Percentiles rank a stretch among this genome's conserved stretches.
Evolutionary conservation across 495 filamentous ascomycete species (phyloP).

Genomic region (Aspergillus homomorphus): DNA sequence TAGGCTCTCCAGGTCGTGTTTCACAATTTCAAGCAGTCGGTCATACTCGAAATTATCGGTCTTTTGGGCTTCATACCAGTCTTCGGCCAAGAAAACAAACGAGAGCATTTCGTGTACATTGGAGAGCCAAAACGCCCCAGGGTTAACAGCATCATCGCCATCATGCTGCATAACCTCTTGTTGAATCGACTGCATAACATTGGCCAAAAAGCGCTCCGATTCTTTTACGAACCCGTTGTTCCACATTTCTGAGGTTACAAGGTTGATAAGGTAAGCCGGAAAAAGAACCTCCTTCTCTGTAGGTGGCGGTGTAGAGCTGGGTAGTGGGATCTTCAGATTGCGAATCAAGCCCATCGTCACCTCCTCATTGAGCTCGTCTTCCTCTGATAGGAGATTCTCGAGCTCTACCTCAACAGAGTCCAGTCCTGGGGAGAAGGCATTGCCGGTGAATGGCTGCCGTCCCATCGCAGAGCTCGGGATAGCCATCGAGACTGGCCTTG

Average conservation of each 20-base stretch:
- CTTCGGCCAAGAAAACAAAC: conserved; percentile 97
- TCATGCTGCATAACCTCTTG: conserved; percentile 99
- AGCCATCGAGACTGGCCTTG: conserved; percentile 92
- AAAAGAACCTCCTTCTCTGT: conserved; percentile 98
- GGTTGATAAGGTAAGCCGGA: conserved; percentile 97
- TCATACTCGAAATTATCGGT: conserved; percentile 99
- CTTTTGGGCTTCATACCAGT: conserved; percentile 99
- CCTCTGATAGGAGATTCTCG: conserved; percentile 88
- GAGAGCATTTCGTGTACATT: conserved; percentile 99
- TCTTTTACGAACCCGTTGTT: conserved; percentile 99
- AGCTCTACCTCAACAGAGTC: conserved; percentile 93
- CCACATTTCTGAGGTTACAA: conserved; percentile 99
- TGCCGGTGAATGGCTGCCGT: conserved; percentile 62
- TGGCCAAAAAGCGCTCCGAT: conserved; percentile 96
- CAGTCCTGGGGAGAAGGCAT: conserved; percentile 69
- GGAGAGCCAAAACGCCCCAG: conserved; percentile 97
- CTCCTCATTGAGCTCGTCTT: conserved; percentile 93
- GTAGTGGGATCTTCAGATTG: conserved; percentile 91
- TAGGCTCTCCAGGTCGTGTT: conserved; percentile 95
- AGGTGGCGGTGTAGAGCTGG: conserved; percentile 76
- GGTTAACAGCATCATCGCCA: conserved; percentile 94
- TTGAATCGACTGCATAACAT: conserved; percentile 99
- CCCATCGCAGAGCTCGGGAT: conserved; percentile 57
- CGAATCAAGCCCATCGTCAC: conserved; percentile 92
- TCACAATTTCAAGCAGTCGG: conserved; percentile 94